phyloP scores from a whole-genome alignment of 805 yeast species.

The Starmera caribaea region DNA sequence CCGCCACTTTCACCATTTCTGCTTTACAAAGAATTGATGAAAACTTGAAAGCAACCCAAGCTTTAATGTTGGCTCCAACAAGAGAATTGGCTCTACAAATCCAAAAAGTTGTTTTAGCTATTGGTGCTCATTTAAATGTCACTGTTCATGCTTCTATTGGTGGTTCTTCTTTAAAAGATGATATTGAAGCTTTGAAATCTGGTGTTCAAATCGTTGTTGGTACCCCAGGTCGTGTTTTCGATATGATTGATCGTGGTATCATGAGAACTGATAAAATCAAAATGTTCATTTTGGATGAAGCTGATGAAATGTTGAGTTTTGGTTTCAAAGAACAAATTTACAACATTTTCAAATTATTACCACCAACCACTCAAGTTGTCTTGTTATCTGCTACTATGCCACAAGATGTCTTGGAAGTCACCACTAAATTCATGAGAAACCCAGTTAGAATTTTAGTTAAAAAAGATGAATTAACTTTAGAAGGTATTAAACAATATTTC shows the following conservation, averaged over 20 bases:
- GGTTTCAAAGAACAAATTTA: slow-evolving; percentile 96
- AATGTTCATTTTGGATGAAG: slow-evolving; percentile 96
- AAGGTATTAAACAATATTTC: slow-evolving; percentile 90
- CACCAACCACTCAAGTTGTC: slow-evolving; percentile 86
- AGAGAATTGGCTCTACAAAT: slow-evolving; percentile 96
- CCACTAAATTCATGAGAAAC: slow-evolving; percentile 88
- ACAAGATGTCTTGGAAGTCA: slow-evolving; percentile 81
- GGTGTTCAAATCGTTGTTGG: slow-evolving; percentile 95
- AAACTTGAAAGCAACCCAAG: slow-evolving; percentile 70
- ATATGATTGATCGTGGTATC: slow-evolving; percentile 87
- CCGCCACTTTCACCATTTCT: slow-evolving; percentile 93
- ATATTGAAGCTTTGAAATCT: slow-evolving; percentile 69
- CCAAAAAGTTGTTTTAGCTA: slow-evolving; percentile 82
- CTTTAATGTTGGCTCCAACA: slow-evolving; percentile 91
- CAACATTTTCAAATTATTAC: slow-evolving; percentile 84
- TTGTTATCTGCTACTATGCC: slow-evolving; percentile 94
- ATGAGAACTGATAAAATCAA: slow-evolving; percentile 76
- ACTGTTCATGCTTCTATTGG: slow-evolving; percentile 96
- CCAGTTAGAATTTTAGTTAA: slow-evolving; percentile 92
- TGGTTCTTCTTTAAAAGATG: slow-evolving; percentile 87
- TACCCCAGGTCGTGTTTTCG: slow-evolving; percentile 96
- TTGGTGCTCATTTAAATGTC: slow-evolving; percentile 85
- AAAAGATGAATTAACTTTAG: slow-evolving; percentile 90
- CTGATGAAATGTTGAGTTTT: slow-evolving; percentile 89
- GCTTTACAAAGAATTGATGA: slow-evolving; percentile 70